Evolutionary conservation across 257 asterid species (phyloP).

Genomic region (Osmanthus fragrans): DNA sequence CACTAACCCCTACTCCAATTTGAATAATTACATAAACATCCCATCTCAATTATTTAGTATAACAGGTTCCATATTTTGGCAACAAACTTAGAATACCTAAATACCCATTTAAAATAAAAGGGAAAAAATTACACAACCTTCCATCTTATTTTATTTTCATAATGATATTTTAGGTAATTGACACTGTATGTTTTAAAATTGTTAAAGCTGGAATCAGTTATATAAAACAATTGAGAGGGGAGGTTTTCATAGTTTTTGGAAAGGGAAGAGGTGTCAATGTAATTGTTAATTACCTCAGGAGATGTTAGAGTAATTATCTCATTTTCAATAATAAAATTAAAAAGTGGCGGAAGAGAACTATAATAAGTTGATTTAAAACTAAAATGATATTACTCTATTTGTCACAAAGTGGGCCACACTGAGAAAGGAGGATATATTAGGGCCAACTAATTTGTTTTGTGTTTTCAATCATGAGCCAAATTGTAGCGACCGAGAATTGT

Average conservation of each 20-base stretch:
- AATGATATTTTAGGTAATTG: background rate
- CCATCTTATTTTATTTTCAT: background rate
- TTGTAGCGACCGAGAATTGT: no score
- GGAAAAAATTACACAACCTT: background rate
- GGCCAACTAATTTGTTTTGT: background rate
- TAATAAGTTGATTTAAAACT: background rate
- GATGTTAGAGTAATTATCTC: background rate
- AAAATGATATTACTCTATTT: background rate
- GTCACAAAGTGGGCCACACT: background rate
- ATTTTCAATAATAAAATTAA: no score
- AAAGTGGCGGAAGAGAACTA: background rate
- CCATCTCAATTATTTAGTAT: background rate
- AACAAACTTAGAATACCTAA: background rate
- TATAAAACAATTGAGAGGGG: background rate
- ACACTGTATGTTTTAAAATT: no score
- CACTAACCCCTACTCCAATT: background rate
- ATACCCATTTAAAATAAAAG: background rate
- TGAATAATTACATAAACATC: background rate
- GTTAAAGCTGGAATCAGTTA: background rate
- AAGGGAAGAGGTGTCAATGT: background rate
- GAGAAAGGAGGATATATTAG: background rate
- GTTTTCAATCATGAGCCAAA: background rate
- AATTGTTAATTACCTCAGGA: background rate
- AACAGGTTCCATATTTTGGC: background rate
- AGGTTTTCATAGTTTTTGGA: background rate